Evolutionary conservation across 345 rosid species (phyloP).

Genomic region (Reutealis trisperma): DNA sequence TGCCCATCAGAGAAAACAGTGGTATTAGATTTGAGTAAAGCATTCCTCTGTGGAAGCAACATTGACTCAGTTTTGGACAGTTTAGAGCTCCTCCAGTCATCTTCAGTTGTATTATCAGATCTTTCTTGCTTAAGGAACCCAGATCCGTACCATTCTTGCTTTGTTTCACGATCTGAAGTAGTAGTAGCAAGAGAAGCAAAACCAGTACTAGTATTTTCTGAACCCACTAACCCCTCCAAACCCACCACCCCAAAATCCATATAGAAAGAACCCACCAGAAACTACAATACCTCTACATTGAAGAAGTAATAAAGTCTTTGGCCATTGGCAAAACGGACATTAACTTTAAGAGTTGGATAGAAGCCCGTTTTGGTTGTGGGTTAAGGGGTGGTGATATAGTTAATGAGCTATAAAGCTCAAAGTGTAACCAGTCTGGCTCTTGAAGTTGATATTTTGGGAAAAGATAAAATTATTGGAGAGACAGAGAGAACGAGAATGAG

Average conservation of each 20-base stretch:
- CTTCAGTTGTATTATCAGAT: slow-evolving; percentile 32
- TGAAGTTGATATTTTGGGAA: neutral
- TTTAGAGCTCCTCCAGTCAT: slow-evolving; percentile 56
- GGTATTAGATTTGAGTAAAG: slow-evolving; percentile 38
- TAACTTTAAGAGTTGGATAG: neutral
- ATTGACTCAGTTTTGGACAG: slow-evolving; percentile 49
- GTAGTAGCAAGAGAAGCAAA: slow-evolving; percentile 35
- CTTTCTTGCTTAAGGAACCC: slow-evolving; percentile 59
- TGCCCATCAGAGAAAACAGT: slow-evolving; percentile 43
- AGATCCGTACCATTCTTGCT: slow-evolving; percentile 57
- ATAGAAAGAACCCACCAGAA: slow-evolving; percentile 8
- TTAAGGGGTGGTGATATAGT: neutral
- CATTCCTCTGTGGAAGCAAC: slow-evolving; percentile 33
- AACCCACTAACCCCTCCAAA: slow-evolving; percentile 50
- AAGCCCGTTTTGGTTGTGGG: neutral
- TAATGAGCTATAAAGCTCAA: neutral
- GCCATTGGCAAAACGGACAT: slow-evolving; percentile 11
- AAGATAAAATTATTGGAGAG: slow-evolving; percentile 6
- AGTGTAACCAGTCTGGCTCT: neutral
- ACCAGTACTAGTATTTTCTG: slow-evolving; percentile 30
- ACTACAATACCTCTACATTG: slow-evolving; percentile 20
- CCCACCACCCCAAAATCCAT: slow-evolving; percentile 62
- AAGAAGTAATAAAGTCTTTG: slow-evolving; percentile 10
- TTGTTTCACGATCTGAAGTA: slow-evolving; percentile 52
- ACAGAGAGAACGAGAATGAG: neutral